Conservation (phyloP, 129 eudicot species). For the Lactuca saligna region DNA sequence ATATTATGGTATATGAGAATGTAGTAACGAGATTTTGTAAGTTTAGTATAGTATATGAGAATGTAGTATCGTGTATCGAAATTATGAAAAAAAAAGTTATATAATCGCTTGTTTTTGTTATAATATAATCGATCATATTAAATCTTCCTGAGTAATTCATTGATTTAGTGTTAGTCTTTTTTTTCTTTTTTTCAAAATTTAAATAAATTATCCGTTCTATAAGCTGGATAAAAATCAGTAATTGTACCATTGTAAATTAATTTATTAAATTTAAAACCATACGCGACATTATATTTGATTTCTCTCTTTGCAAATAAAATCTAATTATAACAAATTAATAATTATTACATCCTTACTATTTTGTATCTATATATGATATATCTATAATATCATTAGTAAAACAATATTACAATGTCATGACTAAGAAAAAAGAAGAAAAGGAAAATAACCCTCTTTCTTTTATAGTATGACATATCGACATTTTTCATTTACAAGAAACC, state of each 20-base stretch:
- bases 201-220: too few relatives aligned
- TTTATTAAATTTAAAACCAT: too few relatives aligned
- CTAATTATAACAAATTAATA: background rate
- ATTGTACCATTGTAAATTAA: background rate
- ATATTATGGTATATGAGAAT: slow-evolving; percentile 5
- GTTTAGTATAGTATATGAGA: background rate
- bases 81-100: background rate
- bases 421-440: background rate
- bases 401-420: too few relatives aligned
- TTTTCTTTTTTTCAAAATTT: too few relatives aligned
- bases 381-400: too few relatives aligned
- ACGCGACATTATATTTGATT: too few relatives aligned
- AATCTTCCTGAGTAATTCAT: background rate
- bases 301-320: background rate
- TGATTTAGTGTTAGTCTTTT: background rate
- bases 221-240: background rate
- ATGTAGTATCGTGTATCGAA: slow-evolving; percentile 14
- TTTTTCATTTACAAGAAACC: background rate
- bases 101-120: background rate
- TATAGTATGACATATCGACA: background rate
- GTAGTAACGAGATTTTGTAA: slow-evolving; percentile 3
- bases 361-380: too few relatives aligned
- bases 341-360: background rate
- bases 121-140: background rate
- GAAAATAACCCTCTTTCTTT: background rate